Evolutionary conservation across 1,139 yeast genomes (phyloP).

Genomic region (Tardiomyces blankii): DNA sequence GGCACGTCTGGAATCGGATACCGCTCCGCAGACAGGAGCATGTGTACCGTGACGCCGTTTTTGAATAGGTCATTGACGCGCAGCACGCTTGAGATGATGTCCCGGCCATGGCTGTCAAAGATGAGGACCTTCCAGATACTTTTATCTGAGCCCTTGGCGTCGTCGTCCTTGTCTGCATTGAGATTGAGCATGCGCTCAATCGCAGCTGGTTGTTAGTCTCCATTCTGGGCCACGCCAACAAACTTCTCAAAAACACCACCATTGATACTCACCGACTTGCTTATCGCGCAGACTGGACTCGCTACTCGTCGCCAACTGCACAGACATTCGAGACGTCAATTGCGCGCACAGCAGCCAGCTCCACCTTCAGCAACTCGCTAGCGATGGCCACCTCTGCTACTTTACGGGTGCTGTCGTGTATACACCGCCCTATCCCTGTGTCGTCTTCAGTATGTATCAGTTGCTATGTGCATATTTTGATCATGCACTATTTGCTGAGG

Average conservation of each 20-base stretch:
- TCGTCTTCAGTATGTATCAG: background rate
- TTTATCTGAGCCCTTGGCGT: conserved; percentile 24
- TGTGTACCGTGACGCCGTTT: conserved; percentile 85
- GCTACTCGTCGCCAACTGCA: background rate
- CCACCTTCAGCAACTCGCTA: background rate
- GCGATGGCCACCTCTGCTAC: too few relatives aligned
- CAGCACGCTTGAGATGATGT: conserved; percentile 76
- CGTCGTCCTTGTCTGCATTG: conserved; percentile 28
- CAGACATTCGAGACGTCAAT: conserved; percentile 1
- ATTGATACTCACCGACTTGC: conserved; percentile 28
- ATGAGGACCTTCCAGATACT: conserved; percentile 89
- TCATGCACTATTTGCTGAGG: too few relatives aligned
- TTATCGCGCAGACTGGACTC: conserved; percentile 24
- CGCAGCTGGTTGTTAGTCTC: conserved; percentile 4
- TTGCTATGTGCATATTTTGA: too few relatives aligned
- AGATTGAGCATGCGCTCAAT: conserved; percentile 78
- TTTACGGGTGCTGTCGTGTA: background rate
- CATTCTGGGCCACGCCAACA: too few relatives aligned
- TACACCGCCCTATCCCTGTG: background rate
- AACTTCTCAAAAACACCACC: too few relatives aligned
- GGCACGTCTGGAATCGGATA: conserved; percentile 88
- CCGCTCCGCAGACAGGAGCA: conserved; percentile 56
- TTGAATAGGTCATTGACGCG: conserved; percentile 82
- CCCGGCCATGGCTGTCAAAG: conserved; percentile 70
- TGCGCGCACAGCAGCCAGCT: background rate